Percentiles rank a stretch among this genome's conserved stretches.
These are phyloP conservation scores for Mycena pura DNA, from an alignment of 768 basidiomycete genomes.

Conservation along the genomic window DNA sequence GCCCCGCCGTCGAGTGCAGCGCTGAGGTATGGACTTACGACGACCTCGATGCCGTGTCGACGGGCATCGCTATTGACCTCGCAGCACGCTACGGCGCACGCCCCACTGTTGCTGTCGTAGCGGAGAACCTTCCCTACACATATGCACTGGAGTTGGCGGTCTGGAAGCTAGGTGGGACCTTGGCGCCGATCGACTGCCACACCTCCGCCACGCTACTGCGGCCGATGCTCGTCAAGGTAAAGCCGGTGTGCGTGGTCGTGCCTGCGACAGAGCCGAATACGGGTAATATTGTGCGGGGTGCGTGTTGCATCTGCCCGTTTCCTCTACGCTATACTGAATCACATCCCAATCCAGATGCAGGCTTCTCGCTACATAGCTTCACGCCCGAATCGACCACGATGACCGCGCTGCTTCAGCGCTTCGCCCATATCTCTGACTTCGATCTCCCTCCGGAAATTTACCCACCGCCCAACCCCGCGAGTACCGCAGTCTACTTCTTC, in stretches of 20 bases:
- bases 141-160: slow-evolving; percentile 39
- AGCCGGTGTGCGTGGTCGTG: slow-evolving; percentile 36
- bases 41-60: slow-evolving; percentile 40
- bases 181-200: slow-evolving; percentile 42
- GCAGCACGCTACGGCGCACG: slow-evolving; percentile 32
- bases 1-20: slow-evolving; percentile 37
- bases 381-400: slow-evolving; percentile 35
- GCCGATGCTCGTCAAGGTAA: slow-evolving; percentile 38
- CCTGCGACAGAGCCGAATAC: slow-evolving; percentile 30
- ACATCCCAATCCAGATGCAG: slow-evolving; percentile 16
- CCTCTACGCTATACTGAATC: slow-evolving; percentile 18
- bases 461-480: slow-evolving; percentile 28
- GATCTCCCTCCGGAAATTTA: slow-evolving; percentile 29
- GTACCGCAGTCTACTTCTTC: slow-evolving; percentile 39
- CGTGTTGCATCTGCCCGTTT: background rate
- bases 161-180: slow-evolving; percentile 43
- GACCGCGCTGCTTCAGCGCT: slow-evolving; percentile 36
- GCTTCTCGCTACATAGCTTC: slow-evolving; percentile 25
- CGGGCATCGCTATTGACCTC: slow-evolving; percentile 38
- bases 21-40: slow-evolving; percentile 41
- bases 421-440: slow-evolving; percentile 32
- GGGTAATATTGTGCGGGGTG: slow-evolving; percentile 34
- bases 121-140: slow-evolving; percentile 43
- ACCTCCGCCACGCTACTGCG: slow-evolving; percentile 39
- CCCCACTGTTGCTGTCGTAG: slow-evolving; percentile 40